phyloP scores from a whole-genome alignment of 345 rosid genomes.

The Erodium maritimum region DNA sequence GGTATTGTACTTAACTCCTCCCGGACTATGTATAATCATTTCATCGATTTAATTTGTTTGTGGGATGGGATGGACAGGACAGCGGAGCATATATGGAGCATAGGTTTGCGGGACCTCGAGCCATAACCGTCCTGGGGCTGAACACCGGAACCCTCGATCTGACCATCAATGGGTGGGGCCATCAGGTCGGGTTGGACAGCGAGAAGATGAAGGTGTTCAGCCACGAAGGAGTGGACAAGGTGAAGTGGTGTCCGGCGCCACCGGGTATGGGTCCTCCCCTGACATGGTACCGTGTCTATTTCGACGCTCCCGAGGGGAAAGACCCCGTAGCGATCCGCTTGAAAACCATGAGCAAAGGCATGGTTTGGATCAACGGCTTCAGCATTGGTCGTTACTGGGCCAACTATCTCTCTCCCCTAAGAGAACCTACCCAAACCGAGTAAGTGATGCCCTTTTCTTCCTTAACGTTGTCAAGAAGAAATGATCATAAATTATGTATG shows the following conservation, averaged over 20 bases:
- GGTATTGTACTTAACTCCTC: slow-evolving; percentile 9
- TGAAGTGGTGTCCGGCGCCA: slow-evolving; percentile 16
- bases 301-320: slow-evolving; percentile 31
- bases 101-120: slow-evolving; percentile 66
- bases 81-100: slow-evolving; percentile 87
- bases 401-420: slow-evolving; percentile 25
- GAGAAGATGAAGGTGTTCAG: slow-evolving; percentile 19
- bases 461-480: background rate
- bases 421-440: slow-evolving; percentile 30
- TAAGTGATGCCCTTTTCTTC: slow-evolving; percentile 10
- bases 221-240: slow-evolving; percentile 18
- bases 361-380: slow-evolving; percentile 40
- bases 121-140: slow-evolving; percentile 51
- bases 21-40: too few species aligned
- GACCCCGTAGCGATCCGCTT: slow-evolving; percentile 27
- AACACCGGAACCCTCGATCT: slow-evolving; percentile 69
- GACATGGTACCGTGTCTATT: slow-evolving; percentile 32
- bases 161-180: slow-evolving; percentile 53
- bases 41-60: too few species aligned
- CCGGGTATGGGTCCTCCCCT: slow-evolving; percentile 18
- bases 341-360: slow-evolving; percentile 33
- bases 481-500: background rate
- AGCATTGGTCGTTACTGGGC: slow-evolving; percentile 41
- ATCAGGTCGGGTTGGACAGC: slow-evolving; percentile 36
- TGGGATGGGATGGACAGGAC: slow-evolving; percentile 29